phyloP scores from a whole-genome alignment of 805 yeast species.

The Saccharomycopsis synnaedendra region DNA sequence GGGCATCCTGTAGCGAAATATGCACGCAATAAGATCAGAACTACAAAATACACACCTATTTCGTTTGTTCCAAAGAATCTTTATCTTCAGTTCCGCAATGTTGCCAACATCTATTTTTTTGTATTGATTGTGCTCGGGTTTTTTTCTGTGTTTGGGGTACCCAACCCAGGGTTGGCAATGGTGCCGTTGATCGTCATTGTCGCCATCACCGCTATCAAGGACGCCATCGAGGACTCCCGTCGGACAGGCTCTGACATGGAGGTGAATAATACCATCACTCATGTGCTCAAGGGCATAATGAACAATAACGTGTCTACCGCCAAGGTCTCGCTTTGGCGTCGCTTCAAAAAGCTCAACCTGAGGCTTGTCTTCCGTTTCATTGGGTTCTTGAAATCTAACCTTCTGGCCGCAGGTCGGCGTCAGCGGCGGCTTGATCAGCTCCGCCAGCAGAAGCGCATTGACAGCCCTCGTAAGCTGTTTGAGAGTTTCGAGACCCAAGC shows the following conservation, averaged over 20 bases:
- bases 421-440: constrained; percentile 20
- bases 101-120: constrained; percentile 85
- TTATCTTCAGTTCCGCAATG: constrained; percentile 67
- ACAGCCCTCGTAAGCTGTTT: constrained; percentile 25
- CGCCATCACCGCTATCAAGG: constrained; percentile 61
- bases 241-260: constrained; percentile 63
- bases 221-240: constrained; percentile 73
- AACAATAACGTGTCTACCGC: constrained; percentile 58
- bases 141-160: constrained; percentile 69
- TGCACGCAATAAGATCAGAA: constrained; percentile 85
- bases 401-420: constrained; percentile 26
- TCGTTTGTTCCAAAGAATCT: constrained; percentile 82
- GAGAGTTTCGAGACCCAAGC: constrained; percentile 26
- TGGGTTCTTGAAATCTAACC: constrained; percentile 19
- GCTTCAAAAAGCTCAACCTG: constrained; percentile 44
- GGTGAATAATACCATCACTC: constrained; percentile 64
- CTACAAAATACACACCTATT: constrained; percentile 90
- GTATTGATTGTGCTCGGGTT: constrained; percentile 69
- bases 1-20: constrained; percentile 51
- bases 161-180: constrained; percentile 61
- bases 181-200: constrained; percentile 77
- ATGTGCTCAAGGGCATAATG: constrained; percentile 41
- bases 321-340: constrained; percentile 56
- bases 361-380: constrained; percentile 19
- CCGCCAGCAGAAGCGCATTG: constrained; percentile 19